Evolutionary conservation across 1,284 basidiomycete genomes (phyloP), one percentile per base, ranked within the genome.

Genomic region (Tilletia indica): DNA sequence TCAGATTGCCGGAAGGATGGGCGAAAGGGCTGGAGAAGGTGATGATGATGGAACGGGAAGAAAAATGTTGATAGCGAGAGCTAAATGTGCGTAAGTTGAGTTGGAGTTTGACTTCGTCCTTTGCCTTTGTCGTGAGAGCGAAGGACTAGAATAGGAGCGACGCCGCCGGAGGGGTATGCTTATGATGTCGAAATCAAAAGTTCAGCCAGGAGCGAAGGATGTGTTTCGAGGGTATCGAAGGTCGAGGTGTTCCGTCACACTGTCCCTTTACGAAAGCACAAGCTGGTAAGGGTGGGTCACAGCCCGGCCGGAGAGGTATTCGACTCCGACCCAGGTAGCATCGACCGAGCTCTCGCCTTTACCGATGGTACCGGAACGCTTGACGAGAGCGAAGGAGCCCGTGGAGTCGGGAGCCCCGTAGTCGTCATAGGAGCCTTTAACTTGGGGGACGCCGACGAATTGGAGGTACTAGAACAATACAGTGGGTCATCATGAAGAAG

Each of bases 371-470:
- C 14, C 61, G 14, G 61, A 36, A 6, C 61, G 61, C 61, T 64
- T 64, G 61, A 64, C 61, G 61, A 64, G 34, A 9, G 36, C 31
- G 36, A 42, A 64, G 36, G 31, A 25, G 36, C 61, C 61, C 34
- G 42, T 64, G 61, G 42, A 64, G 61, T 64, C 61, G 21, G n/a
- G 49, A 11, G 19, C 11, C 67, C n/a, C n/a, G n/a, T n/a, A 64
- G 61, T 64, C 61, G 21, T 19, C 67, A 36, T 5, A 51, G n/a
- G 49, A 11, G 19, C 11, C 67, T 31, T 69, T 64, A 36, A 61
- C 61, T 3, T 66, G 47, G 42, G 73, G 72, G 6, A 68, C 51
- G 9, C 66, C 67, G 36, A 72, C 64, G n/a, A 64, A 63, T 31
- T 64, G 39, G 11, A 70, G 56, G 71, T 74, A 48, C 48, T 67